Evolutionary conservation across 768 basidiomycete species (phyloP).

Genomic region (Amanita subjunquillea): DNA sequence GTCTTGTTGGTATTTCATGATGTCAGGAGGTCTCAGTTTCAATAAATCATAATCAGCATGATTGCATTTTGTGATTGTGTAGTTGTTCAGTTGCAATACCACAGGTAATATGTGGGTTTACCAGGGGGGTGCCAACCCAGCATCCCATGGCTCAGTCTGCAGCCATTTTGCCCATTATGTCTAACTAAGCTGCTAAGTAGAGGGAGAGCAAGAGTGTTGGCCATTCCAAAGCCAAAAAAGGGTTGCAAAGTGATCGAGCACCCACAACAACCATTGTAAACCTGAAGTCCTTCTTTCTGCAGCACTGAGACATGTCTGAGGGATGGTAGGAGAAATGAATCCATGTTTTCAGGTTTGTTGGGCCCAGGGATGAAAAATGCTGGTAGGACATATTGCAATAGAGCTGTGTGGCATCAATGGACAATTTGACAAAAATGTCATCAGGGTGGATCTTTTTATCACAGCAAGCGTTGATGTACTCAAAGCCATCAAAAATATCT

Average conservation of each 20-base stretch:
- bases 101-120: background rate
- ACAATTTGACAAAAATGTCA: constrained; percentile 24
- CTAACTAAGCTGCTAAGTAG: background rate
- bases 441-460: constrained; percentile 11
- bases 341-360: constrained; percentile 22
- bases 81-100: too few relatives aligned
- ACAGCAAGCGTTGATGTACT: constrained; percentile 13
- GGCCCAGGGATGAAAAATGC: constrained; percentile 24
- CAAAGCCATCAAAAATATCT: constrained; percentile 18
- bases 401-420: constrained; percentile 31
- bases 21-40: too few relatives aligned
- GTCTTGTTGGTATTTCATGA: too few relatives aligned
- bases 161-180: background rate
- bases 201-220: background rate
- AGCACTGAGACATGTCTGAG: constrained; percentile 22
- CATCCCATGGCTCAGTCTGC: background rate
- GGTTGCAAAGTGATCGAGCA: background rate
- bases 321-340: constrained; percentile 24
- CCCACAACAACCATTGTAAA: constrained; percentile 12
- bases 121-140: background rate
- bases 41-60: too few relatives aligned
- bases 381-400: constrained; percentile 22
- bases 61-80: too few relatives aligned
- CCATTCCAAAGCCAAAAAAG: background rate
- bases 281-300: constrained; percentile 13